These are phyloP conservation scores for Dactylorhiza incarnata DNA, from an alignment of 106 monocot species.

Conservation along the genomic window DNA sequence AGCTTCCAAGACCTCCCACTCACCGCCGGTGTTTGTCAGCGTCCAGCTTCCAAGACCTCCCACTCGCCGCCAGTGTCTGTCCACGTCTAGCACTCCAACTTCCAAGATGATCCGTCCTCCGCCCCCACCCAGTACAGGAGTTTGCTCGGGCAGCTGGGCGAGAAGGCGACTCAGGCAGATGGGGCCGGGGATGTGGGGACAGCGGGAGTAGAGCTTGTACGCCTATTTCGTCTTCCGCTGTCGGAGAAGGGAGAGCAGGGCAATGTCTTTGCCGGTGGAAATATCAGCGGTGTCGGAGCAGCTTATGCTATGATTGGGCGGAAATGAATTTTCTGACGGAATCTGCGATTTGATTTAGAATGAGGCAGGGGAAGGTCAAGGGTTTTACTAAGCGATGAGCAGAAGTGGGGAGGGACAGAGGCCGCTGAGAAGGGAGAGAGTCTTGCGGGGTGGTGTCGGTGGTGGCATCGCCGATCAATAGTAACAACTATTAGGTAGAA, in stretches of 20 bases:
- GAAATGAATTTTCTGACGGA: neutral
- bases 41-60: too few relatives aligned
- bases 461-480: neutral
- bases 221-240: constrained; percentile 59
- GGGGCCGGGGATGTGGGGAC: constrained; percentile 41
- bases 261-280: constrained; percentile 14
- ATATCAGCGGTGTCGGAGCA: neutral
- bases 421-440: neutral
- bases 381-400: neutral
- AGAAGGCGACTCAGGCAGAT: constrained; percentile 73
- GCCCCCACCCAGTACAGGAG: too few relatives aligned
- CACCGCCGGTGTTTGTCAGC: too few relatives aligned
- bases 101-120: too few relatives aligned
- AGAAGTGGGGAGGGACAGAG: neutral
- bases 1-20: too few relatives aligned
- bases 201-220: constrained; percentile 35
- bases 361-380: neutral
- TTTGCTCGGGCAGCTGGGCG: too few relatives aligned
- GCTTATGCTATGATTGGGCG: neutral
- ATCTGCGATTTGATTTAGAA: neutral
- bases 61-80: too few relatives aligned
- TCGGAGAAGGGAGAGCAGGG: constrained; percentile 62
- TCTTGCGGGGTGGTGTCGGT: neutral
- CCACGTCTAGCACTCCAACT: too few relatives aligned
- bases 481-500: too few relatives aligned